phyloP scores from a whole-genome alignment of 2,329 filamentous ascomycete species.

The Cladophialophora carrionii region DNA sequence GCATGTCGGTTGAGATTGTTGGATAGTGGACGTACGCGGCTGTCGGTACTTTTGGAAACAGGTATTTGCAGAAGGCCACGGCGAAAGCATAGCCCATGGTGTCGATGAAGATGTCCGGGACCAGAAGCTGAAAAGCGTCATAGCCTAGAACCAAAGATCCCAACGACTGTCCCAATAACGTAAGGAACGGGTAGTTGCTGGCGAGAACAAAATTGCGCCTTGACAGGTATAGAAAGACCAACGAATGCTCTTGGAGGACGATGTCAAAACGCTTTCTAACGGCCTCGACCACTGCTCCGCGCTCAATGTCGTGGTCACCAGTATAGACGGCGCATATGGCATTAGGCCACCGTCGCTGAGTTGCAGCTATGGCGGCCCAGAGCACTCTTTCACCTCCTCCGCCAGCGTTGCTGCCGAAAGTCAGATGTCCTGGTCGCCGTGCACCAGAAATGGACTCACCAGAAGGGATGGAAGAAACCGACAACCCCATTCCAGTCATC shows the following conservation, averaged over 20 bases:
- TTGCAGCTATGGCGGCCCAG: slow-evolving; percentile 92
- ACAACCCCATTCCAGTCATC: slow-evolving; percentile 80
- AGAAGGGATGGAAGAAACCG: slow-evolving; percentile 98
- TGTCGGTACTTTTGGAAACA: slow-evolving; percentile 80
- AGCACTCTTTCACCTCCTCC: slow-evolving; percentile 94
- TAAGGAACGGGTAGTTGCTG: slow-evolving; percentile 88
- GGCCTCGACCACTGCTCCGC: slow-evolving; percentile 73
- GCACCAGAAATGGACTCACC: slow-evolving; percentile 59
- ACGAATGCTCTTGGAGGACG: slow-evolving; percentile 75
- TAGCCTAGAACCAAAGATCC: slow-evolving; percentile 85
- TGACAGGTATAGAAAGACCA: slow-evolving; percentile 88
- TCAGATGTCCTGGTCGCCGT: slow-evolving; percentile 10
- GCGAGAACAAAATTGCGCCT: slow-evolving; percentile 84
- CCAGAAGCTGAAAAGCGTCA: slow-evolving; percentile 88
- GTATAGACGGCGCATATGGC: slow-evolving; percentile 93
- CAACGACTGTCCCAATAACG: slow-evolving; percentile 87
- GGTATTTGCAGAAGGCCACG: slow-evolving; percentile 75
- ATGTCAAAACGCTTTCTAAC: slow-evolving; percentile 93
- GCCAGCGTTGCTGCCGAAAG: slow-evolving; percentile 74
- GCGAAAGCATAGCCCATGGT: slow-evolving; percentile 98
- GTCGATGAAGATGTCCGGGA: slow-evolving; percentile 92
- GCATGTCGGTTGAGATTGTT: slow-evolving; percentile 97
- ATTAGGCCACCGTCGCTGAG: slow-evolving; percentile 83
- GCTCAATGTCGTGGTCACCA: slow-evolving; percentile 86
- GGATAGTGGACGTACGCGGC: slow-evolving; percentile 97